Percentiles rank a stretch among this genome's conserved stretches.
Evolutionary conservation across 192 early-diverging fungal species (phyloP).

Genomic region (Entomortierella beljakovae): DNA sequence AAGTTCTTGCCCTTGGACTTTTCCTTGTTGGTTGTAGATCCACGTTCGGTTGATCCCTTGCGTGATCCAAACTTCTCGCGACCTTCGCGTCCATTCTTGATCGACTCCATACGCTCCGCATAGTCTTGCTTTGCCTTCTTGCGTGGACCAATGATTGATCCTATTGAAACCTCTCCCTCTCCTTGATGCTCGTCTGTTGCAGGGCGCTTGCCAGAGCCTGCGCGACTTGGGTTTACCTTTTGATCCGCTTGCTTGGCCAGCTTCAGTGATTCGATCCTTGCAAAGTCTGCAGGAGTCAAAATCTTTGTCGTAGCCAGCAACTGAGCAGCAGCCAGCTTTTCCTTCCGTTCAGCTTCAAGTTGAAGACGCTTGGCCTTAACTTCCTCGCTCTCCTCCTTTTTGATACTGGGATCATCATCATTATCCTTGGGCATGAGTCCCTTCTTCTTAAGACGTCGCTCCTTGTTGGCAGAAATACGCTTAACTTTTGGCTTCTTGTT

Average conservation of each 20-base stretch:
- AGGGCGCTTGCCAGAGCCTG: conserved; percentile 48
- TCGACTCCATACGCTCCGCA: conserved; percentile 89
- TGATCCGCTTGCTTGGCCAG: conserved; percentile 70
- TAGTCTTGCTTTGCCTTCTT: conserved; percentile 92
- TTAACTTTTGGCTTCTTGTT: conserved; percentile 55
- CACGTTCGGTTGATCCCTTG: conserved; percentile 85
- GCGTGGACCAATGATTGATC: conserved; percentile 66
- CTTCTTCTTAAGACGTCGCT: conserved; percentile 59
- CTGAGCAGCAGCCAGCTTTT: conserved; percentile 58
- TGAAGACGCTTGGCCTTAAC: conserved; percentile 54
- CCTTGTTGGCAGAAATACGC: conserved; percentile 55
- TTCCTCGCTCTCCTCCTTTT: conserved; percentile 58
- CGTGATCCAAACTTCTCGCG: conserved; percentile 90
- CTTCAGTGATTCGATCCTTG: conserved; percentile 81
- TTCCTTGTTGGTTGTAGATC: conserved; percentile 89
- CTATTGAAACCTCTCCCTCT: conserved; percentile 52
- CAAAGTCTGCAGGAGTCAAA: conserved; percentile 93
- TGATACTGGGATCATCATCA: conserved; percentile 47
- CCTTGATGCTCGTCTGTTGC: conserved; percentile 30
- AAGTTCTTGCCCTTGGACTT: conserved; percentile 95
- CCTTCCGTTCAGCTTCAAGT: conserved; percentile 55
- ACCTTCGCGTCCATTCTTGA: conserved; percentile 90
- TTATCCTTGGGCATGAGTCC: conserved; percentile 53
- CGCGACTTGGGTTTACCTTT: conserved; percentile 40
- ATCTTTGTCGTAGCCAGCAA: conserved; percentile 71